Conservation (phyloP, 75 land plant species). For the Picea sitchensis region DNA sequence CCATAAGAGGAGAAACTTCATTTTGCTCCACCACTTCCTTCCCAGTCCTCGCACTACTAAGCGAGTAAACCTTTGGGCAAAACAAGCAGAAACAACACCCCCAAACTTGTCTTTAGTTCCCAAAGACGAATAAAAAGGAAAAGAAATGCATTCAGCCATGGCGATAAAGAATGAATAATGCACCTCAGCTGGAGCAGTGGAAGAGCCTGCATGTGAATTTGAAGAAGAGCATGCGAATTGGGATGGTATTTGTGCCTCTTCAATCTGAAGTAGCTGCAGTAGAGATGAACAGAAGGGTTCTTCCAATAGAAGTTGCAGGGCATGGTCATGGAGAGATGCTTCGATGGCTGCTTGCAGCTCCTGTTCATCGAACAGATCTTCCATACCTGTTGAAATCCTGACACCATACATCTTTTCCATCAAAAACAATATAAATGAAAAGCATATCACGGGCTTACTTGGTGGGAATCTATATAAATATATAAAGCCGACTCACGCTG, state of each 20-base stretch:
- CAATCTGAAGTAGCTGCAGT: not conserved
- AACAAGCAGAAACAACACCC: too few relatives aligned
- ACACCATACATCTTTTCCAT: too few relatives aligned
- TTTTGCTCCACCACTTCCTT: not conserved
- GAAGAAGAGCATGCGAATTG: not conserved
- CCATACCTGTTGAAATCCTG: not conserved
- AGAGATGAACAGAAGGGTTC: not conserved
- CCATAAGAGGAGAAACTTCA: too few relatives aligned
- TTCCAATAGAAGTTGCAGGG: constrained; percentile 9
- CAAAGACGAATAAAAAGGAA: too few relatives aligned
- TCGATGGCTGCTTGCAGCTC: not conserved
- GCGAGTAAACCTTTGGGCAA: not conserved
- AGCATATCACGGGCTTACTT: too few relatives aligned
- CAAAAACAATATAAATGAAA: too few relatives aligned
- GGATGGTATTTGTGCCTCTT: not conserved
- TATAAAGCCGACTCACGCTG: too few relatives aligned
- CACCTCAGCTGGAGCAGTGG: not conserved
- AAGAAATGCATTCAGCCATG: too few relatives aligned
- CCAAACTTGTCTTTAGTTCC: too few relatives aligned
- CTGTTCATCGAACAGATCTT: too few relatives aligned
- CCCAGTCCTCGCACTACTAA: not conserved
- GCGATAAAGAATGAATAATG: not conserved
- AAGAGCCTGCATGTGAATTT: not conserved
- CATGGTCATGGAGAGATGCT: constrained; percentile 4
- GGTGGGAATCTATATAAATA: not conserved